A percentile compares a stretch with the other conserved stretches of the same genome.
Conservation (phyloP, 2,329 filamentous ascomycete species). For the Sporothrix schenckii region DNA sequence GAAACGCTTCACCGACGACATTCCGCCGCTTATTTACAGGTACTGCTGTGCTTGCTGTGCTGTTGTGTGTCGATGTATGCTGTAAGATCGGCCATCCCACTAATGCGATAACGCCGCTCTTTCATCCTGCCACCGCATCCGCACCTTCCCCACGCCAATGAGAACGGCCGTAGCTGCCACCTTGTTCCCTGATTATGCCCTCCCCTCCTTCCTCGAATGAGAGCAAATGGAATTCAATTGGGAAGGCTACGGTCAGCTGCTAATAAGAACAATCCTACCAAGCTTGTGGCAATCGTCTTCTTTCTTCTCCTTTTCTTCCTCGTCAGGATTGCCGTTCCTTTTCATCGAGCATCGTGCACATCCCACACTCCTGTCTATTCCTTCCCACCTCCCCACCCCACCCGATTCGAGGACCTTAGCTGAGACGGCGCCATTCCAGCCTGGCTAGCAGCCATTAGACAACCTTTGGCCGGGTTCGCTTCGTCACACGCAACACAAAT, state of each 20-base stretch:
- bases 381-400: background rate
- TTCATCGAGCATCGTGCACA: slow-evolving; percentile 3
- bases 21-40: slow-evolving; percentile 16
- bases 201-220: slow-evolving; percentile 12
- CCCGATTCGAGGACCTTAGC: slow-evolving; percentile 19
- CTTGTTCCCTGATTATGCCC: slow-evolving; percentile 4
- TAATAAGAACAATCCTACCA: slow-evolving; percentile 4
- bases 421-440: slow-evolving; percentile 30
- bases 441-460: slow-evolving; percentile 26
- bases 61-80: background rate
- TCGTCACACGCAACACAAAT: slow-evolving; percentile 8
- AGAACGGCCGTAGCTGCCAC: slow-evolving; percentile 10
- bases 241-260: slow-evolving; percentile 13
- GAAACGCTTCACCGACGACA: slow-evolving; percentile 21
- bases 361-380: background rate
- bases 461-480: slow-evolving; percentile 20
- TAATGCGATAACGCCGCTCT: slow-evolving; percentile 14
- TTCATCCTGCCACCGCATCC: slow-evolving; percentile 20
- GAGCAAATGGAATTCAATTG: slow-evolving; percentile 1
- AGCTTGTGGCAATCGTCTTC: background rate
- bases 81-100: slow-evolving; percentile 13
- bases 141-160: slow-evolving; percentile 26
- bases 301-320: background rate
- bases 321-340: background rate
- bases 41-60: slow-evolving; percentile 15